These are phyloP conservation scores for Kodamaea suecica DNA, from an alignment of 1,139 yeast genomes.

Conservation along the genomic window DNA sequence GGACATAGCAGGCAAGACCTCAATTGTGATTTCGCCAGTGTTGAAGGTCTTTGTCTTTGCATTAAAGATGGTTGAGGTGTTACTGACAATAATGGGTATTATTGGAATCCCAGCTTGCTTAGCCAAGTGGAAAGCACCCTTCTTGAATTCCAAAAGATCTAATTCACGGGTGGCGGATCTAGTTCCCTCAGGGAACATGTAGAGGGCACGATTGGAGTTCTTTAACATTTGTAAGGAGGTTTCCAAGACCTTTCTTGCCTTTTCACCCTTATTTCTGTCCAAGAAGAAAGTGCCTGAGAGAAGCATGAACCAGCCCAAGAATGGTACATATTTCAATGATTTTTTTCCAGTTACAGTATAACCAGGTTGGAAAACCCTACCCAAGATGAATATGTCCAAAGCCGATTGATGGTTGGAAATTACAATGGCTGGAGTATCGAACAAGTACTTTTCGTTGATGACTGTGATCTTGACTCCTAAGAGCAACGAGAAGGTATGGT, in stretches of 20 bases:
- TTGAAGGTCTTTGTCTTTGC: conserved; percentile 55
- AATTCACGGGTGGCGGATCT: conserved; percentile 73
- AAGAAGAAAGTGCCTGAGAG: conserved; percentile 88
- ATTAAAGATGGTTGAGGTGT: conserved; percentile 73
- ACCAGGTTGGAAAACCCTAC: conserved; percentile 79
- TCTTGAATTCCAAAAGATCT: conserved; percentile 80
- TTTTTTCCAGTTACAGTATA: conserved; percentile 92
- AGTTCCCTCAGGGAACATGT: conserved; percentile 94
- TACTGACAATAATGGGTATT: conserved; percentile 82
- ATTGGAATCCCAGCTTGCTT: conserved; percentile 87
- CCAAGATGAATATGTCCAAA: conserved; percentile 76
- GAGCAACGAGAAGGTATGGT: conserved; percentile 52
- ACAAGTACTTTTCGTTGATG: conserved; percentile 50
- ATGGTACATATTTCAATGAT: conserved; percentile 80
- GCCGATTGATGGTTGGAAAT: conserved; percentile 92
- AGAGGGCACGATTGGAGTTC: conserved; percentile 62
- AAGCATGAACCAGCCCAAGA: conserved; percentile 94
- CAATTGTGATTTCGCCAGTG: conserved; percentile 58
- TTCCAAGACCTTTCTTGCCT: conserved; percentile 72
- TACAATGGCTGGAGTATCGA: conserved; percentile 76
- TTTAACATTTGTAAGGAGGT: conserved; percentile 63
- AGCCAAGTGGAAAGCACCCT: conserved; percentile 97
- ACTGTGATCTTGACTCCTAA: conserved; percentile 71
- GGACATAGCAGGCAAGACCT: conserved; percentile 64
- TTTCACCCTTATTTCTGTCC: conserved; percentile 75